These are phyloP conservation scores for Otatea glauca DNA, from an alignment of 176 grass and related monocot species.

Conservation along the genomic window DNA sequence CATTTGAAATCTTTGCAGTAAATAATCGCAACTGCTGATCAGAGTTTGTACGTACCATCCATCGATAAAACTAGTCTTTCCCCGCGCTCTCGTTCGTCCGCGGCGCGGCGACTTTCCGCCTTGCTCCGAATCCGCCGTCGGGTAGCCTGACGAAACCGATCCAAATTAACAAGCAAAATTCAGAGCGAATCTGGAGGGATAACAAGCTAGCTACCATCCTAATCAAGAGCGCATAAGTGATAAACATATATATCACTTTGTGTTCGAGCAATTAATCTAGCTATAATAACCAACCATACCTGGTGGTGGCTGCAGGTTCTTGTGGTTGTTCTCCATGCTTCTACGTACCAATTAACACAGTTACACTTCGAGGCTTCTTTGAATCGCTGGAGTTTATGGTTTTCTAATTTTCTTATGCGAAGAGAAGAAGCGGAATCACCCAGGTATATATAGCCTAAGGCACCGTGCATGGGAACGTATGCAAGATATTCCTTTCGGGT, in stretches of 20 bases:
- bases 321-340: constrained; percentile 42
- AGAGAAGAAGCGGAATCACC: constrained; percentile 8
- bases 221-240: background rate
- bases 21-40: background rate
- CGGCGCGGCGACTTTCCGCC: background rate
- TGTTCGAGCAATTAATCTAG: background rate
- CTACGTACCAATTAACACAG: background rate
- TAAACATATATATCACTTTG: background rate
- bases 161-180: background rate
- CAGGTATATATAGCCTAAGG: background rate
- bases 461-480: background rate
- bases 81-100: background rate
- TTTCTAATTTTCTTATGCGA: background rate
- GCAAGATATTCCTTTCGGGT: background rate
- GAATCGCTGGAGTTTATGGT: background rate
- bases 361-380: background rate
- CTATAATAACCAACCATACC: constrained; percentile 6
- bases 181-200: background rate
- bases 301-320: constrained; percentile 28
- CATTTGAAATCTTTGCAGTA: background rate
- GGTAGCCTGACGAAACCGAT: constrained; percentile 28
- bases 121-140: constrained; percentile 13
- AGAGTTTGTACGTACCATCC: constrained; percentile 30
- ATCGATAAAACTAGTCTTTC: constrained; percentile 44
- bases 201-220: background rate